phyloP scores from a whole-genome alignment of 352 stramenopile species.

The Phytopythium boreale region DNA sequence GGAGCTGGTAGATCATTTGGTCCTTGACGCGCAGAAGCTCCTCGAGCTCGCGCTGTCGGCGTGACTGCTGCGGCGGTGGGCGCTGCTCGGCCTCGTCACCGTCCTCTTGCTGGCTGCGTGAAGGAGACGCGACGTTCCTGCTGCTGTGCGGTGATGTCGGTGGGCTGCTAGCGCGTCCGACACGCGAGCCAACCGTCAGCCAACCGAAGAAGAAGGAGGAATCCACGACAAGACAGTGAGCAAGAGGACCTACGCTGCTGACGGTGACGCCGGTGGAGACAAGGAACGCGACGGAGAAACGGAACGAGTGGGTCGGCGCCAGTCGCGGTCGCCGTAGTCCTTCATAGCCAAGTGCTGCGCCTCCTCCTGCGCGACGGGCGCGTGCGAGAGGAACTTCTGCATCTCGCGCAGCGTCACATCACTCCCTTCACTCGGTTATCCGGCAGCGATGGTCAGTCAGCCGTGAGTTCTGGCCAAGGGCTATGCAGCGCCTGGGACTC shows the following conservation, averaged over 20 bases:
- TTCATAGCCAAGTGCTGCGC: slow-evolving; percentile 57
- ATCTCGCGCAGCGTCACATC: slow-evolving; percentile 41
- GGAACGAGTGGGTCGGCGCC: background rate
- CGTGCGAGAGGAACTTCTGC: slow-evolving; percentile 34
- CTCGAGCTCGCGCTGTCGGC: slow-evolving; percentile 22
- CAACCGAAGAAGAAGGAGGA: background rate
- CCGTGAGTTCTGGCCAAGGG: background rate
- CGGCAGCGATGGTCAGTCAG: background rate
- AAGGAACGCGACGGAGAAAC: background rate
- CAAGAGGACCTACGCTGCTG: background rate
- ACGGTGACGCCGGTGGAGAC: background rate
- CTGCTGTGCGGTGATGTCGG: background rate
- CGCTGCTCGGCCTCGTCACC: background rate
- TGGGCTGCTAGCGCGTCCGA: background rate
- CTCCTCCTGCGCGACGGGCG: slow-evolving; percentile 30
- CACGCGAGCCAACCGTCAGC: background rate
- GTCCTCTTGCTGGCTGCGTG: slow-evolving; percentile 4
- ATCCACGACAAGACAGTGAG: background rate
- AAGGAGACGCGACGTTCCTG: no score
- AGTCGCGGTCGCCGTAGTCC: slow-evolving; percentile 18
- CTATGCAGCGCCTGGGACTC: background rate
- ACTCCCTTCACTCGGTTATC: slow-evolving; percentile 17
- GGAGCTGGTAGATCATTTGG: slow-evolving; percentile 79
- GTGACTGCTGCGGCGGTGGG: background rate
- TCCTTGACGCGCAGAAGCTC: slow-evolving; percentile 67